A percentile compares a stretch with the other conserved stretches of the same genome.
These are phyloP conservation scores for Termitomyces eurrhizus DNA, from an alignment of 768 basidiomycete species.

Conservation along the genomic window DNA sequence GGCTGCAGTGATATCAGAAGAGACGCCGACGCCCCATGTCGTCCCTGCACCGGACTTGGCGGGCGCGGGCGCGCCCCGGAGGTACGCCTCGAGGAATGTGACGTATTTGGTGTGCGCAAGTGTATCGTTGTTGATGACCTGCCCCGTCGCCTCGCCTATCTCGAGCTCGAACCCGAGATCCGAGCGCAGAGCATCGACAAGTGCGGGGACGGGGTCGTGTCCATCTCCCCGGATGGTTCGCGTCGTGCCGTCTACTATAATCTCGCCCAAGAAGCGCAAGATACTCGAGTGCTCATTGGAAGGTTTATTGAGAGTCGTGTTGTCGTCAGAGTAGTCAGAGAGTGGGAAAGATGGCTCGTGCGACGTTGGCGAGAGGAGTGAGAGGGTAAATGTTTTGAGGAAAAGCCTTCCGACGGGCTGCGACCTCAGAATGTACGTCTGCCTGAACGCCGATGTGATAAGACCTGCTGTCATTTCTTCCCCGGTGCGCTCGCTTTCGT, in stretches of 20 bases:
- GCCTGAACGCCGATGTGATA: conserved; percentile 68
- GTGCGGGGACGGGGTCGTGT: conserved; percentile 72
- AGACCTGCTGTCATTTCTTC: conserved; percentile 78
- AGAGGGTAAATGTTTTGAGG: conserved; percentile 58
- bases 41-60: conserved; percentile 46
- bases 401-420: conserved; percentile 63
- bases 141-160: conserved; percentile 71
- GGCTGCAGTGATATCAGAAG: conserved; percentile 66
- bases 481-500: conserved; percentile 69
- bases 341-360: conserved; percentile 34
- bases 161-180: conserved; percentile 63
- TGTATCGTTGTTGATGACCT: conserved; percentile 46
- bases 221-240: conserved; percentile 72
- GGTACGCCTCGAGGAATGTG: conserved; percentile 72
- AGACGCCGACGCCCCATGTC: conserved; percentile 74
- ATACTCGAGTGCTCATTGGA: conserved; percentile 13
- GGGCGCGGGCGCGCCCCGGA: conserved; percentile 39
- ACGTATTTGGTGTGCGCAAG: conserved; percentile 48
- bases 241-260: conserved; percentile 62
- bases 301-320: conserved; percentile 26
- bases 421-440: conserved; percentile 59
- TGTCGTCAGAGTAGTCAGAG: conserved; percentile 46
- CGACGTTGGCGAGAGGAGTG: conserved; percentile 36
- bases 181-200: conserved; percentile 64
- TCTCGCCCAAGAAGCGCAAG: conserved; percentile 60